Evolutionary conservation across 2,329 filamentous ascomycete genomes (phyloP), one percentile per base, ranked within the genome.

Genomic region (Tolypocladium sp.): DNA sequence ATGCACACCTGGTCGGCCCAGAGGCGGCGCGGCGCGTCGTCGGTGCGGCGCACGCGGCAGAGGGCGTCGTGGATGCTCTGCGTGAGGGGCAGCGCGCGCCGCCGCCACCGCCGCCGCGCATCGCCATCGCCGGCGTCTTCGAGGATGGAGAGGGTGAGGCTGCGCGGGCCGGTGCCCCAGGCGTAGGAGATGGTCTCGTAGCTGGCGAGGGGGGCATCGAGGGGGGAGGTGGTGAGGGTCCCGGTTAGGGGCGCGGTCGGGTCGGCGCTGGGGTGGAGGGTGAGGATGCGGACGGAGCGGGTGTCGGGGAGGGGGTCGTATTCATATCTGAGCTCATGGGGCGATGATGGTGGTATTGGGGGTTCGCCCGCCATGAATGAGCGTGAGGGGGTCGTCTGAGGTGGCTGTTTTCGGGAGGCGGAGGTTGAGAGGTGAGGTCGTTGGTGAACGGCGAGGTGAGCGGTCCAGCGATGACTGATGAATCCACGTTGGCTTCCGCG

Each of bases 1-100:
- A 76, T 75, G 62, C 74, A 76, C 49, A 76, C 64, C 63, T 76
- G 73, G 42, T 76, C 74, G 3, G 74, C 70, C 74, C 74, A 76
- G 8, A 76, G 64, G 37, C 71, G 62, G 3, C 71, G 67, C 37
- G 63, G 61, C 27, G 40, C 10, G 46, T 15, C 33, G 15, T 64
- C 38, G 54, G 20, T 51, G 44, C 64, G 63, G 53, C 72, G 64
- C 59, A 73, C 57, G 3, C 71, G 66, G 20, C 56, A 59, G 30
- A 74, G 63, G 27, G 71, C 72, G 42, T 67, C 69, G 27, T 67
- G 61, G 35, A 73, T 65, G 59, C 68, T 72, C 58, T 59, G 61
- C 15, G 70, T 73, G 13, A 73, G 59, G 25, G 66, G 58, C 10
- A 74, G 62, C 8, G 61, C 42, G 2, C 22, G 44, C 25, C 7